Percentiles rank a stretch among this genome's conserved stretches.
Conservation (phyloP, 2,329 filamentous ascomycete genomes). For the Beauveria scarabaeidicola region DNA sequence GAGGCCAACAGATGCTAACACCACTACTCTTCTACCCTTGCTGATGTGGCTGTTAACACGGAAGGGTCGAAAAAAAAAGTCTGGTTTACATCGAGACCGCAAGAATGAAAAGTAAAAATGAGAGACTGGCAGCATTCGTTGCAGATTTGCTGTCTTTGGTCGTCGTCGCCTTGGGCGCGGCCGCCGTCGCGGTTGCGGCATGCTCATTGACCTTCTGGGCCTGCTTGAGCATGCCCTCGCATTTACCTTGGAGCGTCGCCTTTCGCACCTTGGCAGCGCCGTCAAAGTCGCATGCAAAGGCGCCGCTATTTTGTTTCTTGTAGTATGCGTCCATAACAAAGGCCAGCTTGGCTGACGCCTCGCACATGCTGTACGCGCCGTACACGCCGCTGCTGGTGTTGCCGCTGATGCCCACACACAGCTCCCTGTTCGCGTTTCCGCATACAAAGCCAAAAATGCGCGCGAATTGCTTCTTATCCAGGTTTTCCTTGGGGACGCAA, state of each 20-base stretch:
- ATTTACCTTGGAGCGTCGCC: conserved; percentile 45
- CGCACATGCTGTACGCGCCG: conserved; percentile 73
- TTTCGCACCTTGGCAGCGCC: conserved; percentile 53
- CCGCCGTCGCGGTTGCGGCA: conserved; percentile 37
- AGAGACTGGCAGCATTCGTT: background rate
- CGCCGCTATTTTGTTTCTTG: conserved; percentile 41
- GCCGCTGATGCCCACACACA: too few species aligned
- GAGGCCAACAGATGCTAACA: too few species aligned
- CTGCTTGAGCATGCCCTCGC: conserved; percentile 42
- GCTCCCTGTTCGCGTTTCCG: too few species aligned
- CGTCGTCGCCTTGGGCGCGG: background rate
- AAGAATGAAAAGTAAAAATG: background rate
- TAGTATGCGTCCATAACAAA: conserved; percentile 41
- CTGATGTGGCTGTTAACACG: background rate
- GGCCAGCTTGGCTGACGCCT: conserved; percentile 58
- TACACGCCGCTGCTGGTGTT: conserved; percentile 51
- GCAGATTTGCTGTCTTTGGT: background rate
- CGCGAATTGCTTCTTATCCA: too few species aligned
- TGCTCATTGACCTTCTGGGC: conserved; percentile 49
- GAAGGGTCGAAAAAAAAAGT: background rate
- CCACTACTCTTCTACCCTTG: too few species aligned
- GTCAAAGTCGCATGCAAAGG: conserved; percentile 60
- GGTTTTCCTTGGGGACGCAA: too few species aligned
- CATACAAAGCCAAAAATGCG: too few species aligned
- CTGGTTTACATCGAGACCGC: background rate